Conservation (phyloP, 2,329 filamentous ascomycete species). For the Pestalotiopsis sp. region DNA sequence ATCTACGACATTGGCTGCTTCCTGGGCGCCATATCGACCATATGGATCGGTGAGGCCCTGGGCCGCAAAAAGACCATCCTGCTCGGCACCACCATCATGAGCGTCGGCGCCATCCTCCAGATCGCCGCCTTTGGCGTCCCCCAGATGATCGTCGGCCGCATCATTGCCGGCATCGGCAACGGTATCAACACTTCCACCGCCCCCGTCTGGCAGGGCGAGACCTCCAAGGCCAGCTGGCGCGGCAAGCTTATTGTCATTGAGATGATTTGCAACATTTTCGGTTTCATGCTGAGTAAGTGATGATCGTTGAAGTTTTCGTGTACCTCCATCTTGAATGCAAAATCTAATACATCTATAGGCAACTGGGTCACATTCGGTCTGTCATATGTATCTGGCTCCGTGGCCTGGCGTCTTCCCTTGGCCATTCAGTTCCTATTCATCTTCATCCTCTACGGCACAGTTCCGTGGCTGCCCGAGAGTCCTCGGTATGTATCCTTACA, state of each 20-base stretch:
- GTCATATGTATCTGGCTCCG: slow-evolving; percentile 35
- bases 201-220: slow-evolving; percentile 42
- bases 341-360: slow-evolving; percentile 14
- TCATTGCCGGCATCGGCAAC: slow-evolving; percentile 52
- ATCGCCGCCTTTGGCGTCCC: slow-evolving; percentile 35
- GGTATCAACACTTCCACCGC: slow-evolving; percentile 42
- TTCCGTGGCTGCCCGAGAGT: slow-evolving; percentile 35
- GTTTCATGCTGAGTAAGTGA: slow-evolving; percentile 28
- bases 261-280: slow-evolving; percentile 33
- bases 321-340: background rate
- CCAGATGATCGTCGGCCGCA: slow-evolving; percentile 45
- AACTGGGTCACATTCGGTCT: slow-evolving; percentile 45
- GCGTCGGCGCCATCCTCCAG: slow-evolving; percentile 37
- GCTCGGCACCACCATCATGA: slow-evolving; percentile 34
- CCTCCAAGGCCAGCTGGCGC: slow-evolving; percentile 31
- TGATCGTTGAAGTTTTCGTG: background rate
- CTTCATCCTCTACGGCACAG: slow-evolving; percentile 28
- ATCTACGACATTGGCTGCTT: slow-evolving; percentile 65
- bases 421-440: slow-evolving; percentile 49
- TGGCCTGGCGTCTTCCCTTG: slow-evolving; percentile 47
- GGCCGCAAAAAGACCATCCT: slow-evolving; percentile 36
- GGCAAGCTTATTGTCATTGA: slow-evolving; percentile 36
- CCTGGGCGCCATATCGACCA: slow-evolving; percentile 45
- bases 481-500: slow-evolving; percentile 26
- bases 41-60: slow-evolving; percentile 34